These are phyloP conservation scores for Xylaria sp. DNA, from an alignment of 2,329 filamentous ascomycete genomes.

Conservation along the genomic window DNA sequence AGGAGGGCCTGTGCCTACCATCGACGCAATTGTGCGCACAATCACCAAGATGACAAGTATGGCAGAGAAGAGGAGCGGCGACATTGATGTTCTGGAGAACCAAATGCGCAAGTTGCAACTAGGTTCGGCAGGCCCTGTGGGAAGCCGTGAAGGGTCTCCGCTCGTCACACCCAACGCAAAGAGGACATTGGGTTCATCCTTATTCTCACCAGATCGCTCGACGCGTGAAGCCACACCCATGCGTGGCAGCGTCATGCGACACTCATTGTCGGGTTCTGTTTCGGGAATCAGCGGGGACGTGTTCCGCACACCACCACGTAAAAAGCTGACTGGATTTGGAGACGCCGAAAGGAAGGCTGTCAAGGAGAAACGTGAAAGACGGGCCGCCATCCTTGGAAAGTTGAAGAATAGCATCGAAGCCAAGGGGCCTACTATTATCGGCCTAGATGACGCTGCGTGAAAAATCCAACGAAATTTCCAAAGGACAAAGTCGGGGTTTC, in stretches of 20 bases:
- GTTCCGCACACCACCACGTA: conserved; percentile 62
- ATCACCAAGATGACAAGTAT: conserved; percentile 93
- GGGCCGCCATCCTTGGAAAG: conserved; percentile 64
- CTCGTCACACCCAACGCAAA: conserved; percentile 53
- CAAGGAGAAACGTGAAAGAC: conserved; percentile 64
- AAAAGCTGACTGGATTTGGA: conserved; percentile 72
- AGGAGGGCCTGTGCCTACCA: conserved; percentile 71
- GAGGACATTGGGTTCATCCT: conserved; percentile 41
- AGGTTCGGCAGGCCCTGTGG: conserved; percentile 56
- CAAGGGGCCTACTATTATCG: conserved; percentile 63
- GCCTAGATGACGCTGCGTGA: conserved; percentile 61
- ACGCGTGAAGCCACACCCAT: conserved; percentile 53
- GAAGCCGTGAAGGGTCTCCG: conserved; percentile 57
- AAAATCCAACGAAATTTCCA: neutral
- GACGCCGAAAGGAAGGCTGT: conserved; percentile 67
- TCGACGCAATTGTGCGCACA: conserved; percentile 91
- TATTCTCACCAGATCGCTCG: conserved; percentile 55
- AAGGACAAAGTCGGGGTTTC: neutral
- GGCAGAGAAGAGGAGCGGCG: conserved; percentile 89
- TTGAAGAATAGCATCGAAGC: conserved; percentile 62
- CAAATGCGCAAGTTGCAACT: conserved; percentile 81
- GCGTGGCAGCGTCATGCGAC: conserved; percentile 54
- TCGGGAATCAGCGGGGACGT: conserved; percentile 49
- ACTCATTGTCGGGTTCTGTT: conserved; percentile 57
- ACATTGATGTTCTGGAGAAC: conserved; percentile 89